Conservation (phyloP, 768 basidiomycete species). For the Xerocomellus intermedius region DNA sequence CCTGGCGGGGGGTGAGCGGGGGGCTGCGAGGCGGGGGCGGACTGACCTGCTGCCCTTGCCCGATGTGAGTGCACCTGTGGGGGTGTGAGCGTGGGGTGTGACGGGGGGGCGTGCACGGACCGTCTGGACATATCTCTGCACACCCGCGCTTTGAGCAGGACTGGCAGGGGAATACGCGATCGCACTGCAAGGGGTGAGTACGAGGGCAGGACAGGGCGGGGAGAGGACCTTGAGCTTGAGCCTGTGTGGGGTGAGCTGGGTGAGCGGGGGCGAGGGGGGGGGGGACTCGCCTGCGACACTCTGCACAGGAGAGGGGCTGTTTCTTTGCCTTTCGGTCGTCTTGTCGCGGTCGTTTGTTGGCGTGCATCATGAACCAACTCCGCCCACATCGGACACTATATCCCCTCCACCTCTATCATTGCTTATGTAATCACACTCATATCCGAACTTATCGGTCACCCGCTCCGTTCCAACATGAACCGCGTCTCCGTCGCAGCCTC, state of each 20-base stretch:
- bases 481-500: constrained; percentile 80
- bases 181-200: constrained; percentile 42
- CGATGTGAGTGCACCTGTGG: constrained; percentile 55
- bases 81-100: background rate
- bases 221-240: constrained; percentile 56
- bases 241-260: constrained; percentile 13
- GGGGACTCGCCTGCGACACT: constrained; percentile 55
- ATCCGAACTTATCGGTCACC: constrained; percentile 35
- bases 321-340: constrained; percentile 29
- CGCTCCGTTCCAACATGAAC: constrained; percentile 66
- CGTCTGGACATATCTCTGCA: constrained; percentile 60
- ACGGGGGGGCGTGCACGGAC: constrained; percentile 27
- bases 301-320: constrained; percentile 59
- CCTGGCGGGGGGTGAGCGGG: constrained; percentile 32
- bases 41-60: constrained; percentile 61
- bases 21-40: background rate
- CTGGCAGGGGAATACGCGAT: constrained; percentile 65
- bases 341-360: constrained; percentile 47
- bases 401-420: constrained; percentile 15
- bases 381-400: constrained; percentile 28
- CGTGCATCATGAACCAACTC: constrained; percentile 24
- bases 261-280: background rate
- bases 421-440: constrained; percentile 25
- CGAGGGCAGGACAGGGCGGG: background rate
- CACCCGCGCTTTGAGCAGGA: constrained; percentile 67